Evolutionary conservation across 2,329 filamentous ascomycete species (phyloP).

Genomic region (Bipolaris bicolor): DNA sequence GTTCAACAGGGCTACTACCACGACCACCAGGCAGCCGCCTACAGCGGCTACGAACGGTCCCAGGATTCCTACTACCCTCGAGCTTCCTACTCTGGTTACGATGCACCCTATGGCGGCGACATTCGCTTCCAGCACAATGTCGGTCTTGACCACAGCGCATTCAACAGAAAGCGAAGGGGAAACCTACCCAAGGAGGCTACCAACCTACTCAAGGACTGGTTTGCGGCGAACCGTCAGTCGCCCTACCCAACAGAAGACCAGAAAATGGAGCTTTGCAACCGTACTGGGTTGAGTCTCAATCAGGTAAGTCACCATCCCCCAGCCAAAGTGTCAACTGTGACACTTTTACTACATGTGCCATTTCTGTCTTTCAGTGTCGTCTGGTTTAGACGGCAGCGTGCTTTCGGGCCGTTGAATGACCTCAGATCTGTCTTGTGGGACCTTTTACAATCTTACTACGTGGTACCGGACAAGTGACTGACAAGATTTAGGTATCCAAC

Average conservation of each 20-base stretch:
- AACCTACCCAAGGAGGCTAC: constrained; percentile 92
- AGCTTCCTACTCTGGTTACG: constrained; percentile 27
- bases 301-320: constrained; percentile 50
- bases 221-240: constrained; percentile 60
- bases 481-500: constrained; percentile 65
- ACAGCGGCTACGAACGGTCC: constrained; percentile 26
- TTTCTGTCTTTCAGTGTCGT: constrained; percentile 18
- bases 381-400: constrained; percentile 8
- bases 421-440: not conserved
- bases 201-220: constrained; percentile 80
- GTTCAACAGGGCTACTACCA: constrained; percentile 35
- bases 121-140: constrained; percentile 41
- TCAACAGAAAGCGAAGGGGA: constrained; percentile 67
- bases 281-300: constrained; percentile 81
- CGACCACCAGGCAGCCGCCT: constrained; percentile 27
- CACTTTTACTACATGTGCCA: constrained; percentile 34
- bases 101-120: constrained; percentile 28
- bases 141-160: constrained; percentile 36
- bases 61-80: constrained; percentile 30
- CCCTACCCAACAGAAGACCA: constrained; percentile 89
- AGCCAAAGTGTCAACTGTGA: constrained; percentile 42
- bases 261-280: constrained; percentile 78
- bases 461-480: constrained; percentile 10
- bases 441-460: not conserved
- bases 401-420: constrained; percentile 2